A percentile compares a stretch with the other conserved stretches of the same genome.
Conservation (phyloP, 306 rosid genomes). For the Albizia julibrissin region DNA sequence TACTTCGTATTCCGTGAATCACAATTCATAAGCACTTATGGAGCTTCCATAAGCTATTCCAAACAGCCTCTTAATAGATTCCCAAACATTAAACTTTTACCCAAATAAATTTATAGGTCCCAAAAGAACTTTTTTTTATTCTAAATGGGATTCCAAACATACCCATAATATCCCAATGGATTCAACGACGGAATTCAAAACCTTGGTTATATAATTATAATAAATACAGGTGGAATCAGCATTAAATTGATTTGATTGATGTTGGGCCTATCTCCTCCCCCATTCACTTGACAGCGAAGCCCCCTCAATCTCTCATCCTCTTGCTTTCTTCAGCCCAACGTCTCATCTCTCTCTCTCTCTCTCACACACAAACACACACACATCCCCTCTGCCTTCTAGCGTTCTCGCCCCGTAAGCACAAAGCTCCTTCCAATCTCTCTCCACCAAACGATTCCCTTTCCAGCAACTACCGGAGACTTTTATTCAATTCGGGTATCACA, state of each 20-base stretch:
- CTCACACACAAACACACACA: no score
- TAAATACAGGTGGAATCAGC: neutral
- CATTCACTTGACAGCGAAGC: conserved; percentile 12
- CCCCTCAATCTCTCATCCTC: neutral
- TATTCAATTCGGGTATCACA: conserved; percentile 22
- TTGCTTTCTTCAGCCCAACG: conserved; percentile 30
- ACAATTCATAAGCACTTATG: no score
- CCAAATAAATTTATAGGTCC: no score
- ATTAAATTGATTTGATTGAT: neutral
- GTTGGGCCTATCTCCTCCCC: neutral
- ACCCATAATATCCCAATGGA: no score
- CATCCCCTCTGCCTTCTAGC: neutral
- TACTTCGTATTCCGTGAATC: no score
- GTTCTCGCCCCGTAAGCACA: conserved; percentile 20
- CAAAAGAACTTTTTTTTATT: no score
- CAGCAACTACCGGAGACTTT: conserved; percentile 11
- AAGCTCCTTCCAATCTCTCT: neutral
- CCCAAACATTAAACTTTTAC: no score
- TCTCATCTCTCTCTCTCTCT: neutral
- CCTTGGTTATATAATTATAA: no score
- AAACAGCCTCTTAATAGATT: no score
- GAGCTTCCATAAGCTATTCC: no score
- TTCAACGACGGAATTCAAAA: no score
- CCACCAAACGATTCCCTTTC: conserved; percentile 17
- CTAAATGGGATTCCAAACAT: no score